These are phyloP conservation scores for Puccinia triticina DNA, from an alignment of 1,284 basidiomycete genomes.

Conservation along the genomic window DNA sequence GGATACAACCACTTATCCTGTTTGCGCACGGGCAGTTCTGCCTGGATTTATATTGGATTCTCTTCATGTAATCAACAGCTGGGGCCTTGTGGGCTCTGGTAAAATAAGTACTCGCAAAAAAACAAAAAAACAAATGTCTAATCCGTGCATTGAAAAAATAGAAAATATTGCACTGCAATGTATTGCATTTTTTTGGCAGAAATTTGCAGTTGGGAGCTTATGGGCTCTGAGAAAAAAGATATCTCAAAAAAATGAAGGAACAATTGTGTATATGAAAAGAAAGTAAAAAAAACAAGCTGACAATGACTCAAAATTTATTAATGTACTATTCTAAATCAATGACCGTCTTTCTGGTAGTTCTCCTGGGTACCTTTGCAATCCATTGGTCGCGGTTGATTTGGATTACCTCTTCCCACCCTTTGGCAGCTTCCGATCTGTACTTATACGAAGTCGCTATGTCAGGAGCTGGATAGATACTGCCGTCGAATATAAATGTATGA, in stretches of 20 bases:
- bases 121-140: too few relatives aligned
- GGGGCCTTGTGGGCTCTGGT: too few relatives aligned
- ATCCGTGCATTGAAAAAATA: too few relatives aligned
- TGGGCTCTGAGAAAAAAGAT: neutral
- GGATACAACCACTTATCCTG: neutral
- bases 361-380: neutral
- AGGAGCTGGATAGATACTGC: neutral
- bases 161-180: neutral
- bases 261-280: neutral
- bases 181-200: neutral
- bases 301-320: constrained; percentile 3
- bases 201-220: neutral
- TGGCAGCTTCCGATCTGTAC: neutral
- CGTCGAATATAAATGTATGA: neutral
- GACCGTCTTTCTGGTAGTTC: neutral
- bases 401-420: constrained; percentile 11
- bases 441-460: neutral
- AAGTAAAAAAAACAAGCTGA: neutral
- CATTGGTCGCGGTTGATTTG: neutral
- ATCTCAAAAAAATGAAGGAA: neutral
- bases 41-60: too few relatives aligned
- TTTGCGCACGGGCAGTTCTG: neutral
- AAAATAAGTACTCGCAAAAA: too few relatives aligned
- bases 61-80: too few relatives aligned
- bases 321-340: neutral